Evolutionary conservation across 768 basidiomycete species (phyloP), one percentile per base, ranked within the genome.

Genomic region (Roridomyces roridus): DNA sequence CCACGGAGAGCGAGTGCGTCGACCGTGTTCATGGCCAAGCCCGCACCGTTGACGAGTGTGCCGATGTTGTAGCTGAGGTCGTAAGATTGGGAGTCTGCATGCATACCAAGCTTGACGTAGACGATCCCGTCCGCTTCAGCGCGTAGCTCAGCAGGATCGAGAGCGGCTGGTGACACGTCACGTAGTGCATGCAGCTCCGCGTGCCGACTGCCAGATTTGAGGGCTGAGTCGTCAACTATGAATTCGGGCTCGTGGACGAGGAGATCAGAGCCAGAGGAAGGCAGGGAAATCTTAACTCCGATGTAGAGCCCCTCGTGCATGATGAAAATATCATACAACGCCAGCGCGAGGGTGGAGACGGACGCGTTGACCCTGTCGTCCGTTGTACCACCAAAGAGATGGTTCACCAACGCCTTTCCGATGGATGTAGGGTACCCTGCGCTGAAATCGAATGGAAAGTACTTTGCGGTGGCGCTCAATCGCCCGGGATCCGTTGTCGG

Each of bases 11-110:
- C 8, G 43, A 89, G 76, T 14, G 91, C 90, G 65, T 92, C 89
- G 88, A 92, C 89, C 54, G 89, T 92, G 24, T 91, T 91, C 90
- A 92, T 91, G 46, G 89, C 89, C 52, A 92, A 72, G 68, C 89
- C 89, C 37, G 89, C 89, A 64, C 89, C 89, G 65, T 92, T 92
- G 60, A 92, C 89, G 48, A 92, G 74, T 73, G 91, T 92, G 17
- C 89, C 90, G 57, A 92, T 84, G 40, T 56, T 44, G 51, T 54
- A 42, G 25, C 24, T 12, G n/a, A n/a, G n/a, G n/a, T n/a, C n/a
- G n/a, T n/a, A n/a, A n/a, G n/a, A n/a, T n/a, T n/a, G n/a, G n/a
- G n/a, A n/a, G n/a, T n/a, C n/a, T n/a, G n/a, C n/a, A n/a, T n/a
- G 6, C 11, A 44, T 24, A 14, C 60, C 60, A 2, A 62, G 55